Base-by-base conservation (phyloP, 2,329 filamentous ascomycete genomes). In the Exophiala aquamarina region DNA sequence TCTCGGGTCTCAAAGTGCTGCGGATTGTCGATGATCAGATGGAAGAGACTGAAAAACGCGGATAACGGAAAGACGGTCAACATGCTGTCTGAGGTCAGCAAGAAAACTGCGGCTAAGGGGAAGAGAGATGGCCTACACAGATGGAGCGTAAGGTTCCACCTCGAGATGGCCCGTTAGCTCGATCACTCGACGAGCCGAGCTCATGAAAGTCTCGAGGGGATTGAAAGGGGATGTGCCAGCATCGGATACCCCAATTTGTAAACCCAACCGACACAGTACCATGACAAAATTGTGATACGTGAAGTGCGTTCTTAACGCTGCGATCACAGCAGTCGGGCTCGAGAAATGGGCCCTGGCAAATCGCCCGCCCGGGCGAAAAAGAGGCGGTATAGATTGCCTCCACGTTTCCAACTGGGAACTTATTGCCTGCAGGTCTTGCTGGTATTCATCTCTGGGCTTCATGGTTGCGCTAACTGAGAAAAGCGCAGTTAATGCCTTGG, bases 41-140 rank as follows among this genome's bases (percentile, higher is more conserved):
- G 69, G 38, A 73, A 73, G 1, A 73, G 54, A 8, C 71, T 66
- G 21, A 73, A 68, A 1, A 72, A 55, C 0, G 66, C 66, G 0
- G 63, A 61, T 6, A 72, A 48, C 0, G 70, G 70, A 2, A 71
- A 60, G 10, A 65, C 61, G 1, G 60, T 66, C 1, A 69, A 50
- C 9, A 70, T 31, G 5, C 41, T 44, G 41, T 28, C 29, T 18
- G 35, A 17, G 15, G 40, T 45, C 40, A 49, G 46, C 19, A 48
- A 26, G 36, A n/a, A 20, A n/a, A 17, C 14, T 18, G 13, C 9
- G 17, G 20, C 11, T 15, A 14, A 33, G 21, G 14, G 32, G 40
- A 18, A 44, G 6, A 54, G n/a, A n/a, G n/a, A n/a, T n/a, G 56
- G 13, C 58, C 58, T 58, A 69, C 67, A 63, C 66, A 9, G 66